Evolutionary conservation across 2,329 filamentous ascomycete species (phyloP), one percentile per base, ranked within the genome.

Genomic region (Emmonsiellopsis sp.): DNA sequence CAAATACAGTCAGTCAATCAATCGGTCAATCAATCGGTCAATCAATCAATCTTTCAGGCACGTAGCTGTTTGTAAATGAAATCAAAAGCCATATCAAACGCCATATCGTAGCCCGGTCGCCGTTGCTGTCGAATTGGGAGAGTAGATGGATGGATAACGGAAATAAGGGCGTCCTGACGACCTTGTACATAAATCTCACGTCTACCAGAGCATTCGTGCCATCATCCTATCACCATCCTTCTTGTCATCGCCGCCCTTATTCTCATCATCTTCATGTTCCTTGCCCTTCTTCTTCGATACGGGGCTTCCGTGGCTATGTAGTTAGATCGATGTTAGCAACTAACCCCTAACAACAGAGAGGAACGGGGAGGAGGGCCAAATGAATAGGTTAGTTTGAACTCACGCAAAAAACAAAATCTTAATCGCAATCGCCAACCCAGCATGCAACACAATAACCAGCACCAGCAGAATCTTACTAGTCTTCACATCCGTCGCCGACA

Each of bases 341-440:
- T 9, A 13, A 16, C 42, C 26, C 8, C 11, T 6, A 45, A 16
- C 13, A 1, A 26, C 26, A 13, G 20, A 13, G 16, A 11, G 5
- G 26, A 31, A n/a, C 30, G 10, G 8, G 26, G 26, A 26, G 6
- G 26, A 31, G 30, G 3, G 9, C 37, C 41, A 45, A 55, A 52
- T 10, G 44, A 42, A 26, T 13, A 15, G 35, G 51, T 10, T 31
- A 45, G 13, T 35, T 7, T 15, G 46, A 48, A 72, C 79, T 56
- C 74, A 80, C 61, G 90, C 91, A 73, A 98, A 98, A 79, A 97
- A 97, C 31, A 97, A 74, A 55, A 96, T 85, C 79, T 97, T 97
- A 73, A 98, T 97, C 4, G 92, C 88, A 63, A 97, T 82, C 1
- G 92, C 83, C 60, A 98, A 77, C n/a, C 86, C 93, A 31, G 90